phyloP scores from a whole-genome alignment of 1,284 basidiomycete genomes.

The Porogramme epimiltina region DNA sequence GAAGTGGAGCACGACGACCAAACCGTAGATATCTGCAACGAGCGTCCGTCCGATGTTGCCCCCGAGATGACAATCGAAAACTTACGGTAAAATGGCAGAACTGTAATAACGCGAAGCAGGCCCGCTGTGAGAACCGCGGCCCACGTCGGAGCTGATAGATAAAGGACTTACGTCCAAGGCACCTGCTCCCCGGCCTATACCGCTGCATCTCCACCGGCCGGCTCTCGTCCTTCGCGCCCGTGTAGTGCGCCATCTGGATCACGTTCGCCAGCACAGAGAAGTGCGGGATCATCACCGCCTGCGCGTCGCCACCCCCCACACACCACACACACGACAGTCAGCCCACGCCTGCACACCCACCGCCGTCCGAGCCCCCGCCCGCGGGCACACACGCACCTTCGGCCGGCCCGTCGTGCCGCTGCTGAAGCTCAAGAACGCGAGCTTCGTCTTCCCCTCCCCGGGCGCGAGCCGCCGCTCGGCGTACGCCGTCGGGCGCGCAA shows the following conservation, averaged over 20 bases:
- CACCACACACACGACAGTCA: background rate
- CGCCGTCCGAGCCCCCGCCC: too few species aligned
- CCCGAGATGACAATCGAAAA: slow-evolving; percentile 3
- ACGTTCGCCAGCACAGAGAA: slow-evolving; percentile 68
- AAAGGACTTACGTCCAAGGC: slow-evolving; percentile 45
- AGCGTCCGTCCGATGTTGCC: background rate
- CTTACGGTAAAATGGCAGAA: slow-evolving; percentile 36
- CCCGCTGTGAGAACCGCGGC: background rate
- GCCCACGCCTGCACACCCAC: background rate
- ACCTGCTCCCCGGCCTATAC: slow-evolving; percentile 57
- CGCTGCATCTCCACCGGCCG: slow-evolving; percentile 33
- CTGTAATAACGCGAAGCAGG: slow-evolving; percentile 10
- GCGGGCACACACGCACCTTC: slow-evolving; percentile 49
- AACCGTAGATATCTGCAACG: slow-evolving; percentile 65
- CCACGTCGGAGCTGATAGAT: too few species aligned
- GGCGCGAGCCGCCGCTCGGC: slow-evolving; percentile 49
- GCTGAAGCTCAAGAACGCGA: slow-evolving; percentile 78
- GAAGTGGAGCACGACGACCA: slow-evolving; percentile 55
- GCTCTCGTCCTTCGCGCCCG: slow-evolving; percentile 45
- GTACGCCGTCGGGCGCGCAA: slow-evolving; percentile 42
- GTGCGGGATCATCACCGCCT: slow-evolving; percentile 76
- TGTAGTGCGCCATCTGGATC: slow-evolving; percentile 58
- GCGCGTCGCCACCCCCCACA: background rate
- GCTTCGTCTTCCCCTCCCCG: slow-evolving; percentile 64
- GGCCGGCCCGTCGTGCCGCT: slow-evolving; percentile 82